Evolutionary conservation across 2,329 filamentous ascomycete species (phyloP).

Genomic region (Aspergillus niger): DNA sequence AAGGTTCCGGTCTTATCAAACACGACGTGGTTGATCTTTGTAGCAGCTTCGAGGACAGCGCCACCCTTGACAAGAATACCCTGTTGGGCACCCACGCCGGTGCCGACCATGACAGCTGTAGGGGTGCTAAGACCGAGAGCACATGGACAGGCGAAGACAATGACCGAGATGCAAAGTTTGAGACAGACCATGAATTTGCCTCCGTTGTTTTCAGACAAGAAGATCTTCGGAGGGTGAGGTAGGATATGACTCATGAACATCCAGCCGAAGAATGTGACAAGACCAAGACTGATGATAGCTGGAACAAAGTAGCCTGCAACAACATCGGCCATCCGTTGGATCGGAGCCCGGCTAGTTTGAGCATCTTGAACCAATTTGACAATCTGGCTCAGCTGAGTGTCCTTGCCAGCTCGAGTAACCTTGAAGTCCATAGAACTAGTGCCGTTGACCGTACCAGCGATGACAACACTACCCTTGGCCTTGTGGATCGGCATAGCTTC

Average conservation of each 20-base stretch:
- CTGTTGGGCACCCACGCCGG: slow-evolving; percentile 91
- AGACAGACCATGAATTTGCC: slow-evolving; percentile 95
- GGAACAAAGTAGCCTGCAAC: slow-evolving; percentile 95
- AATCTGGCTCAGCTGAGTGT: slow-evolving; percentile 96
- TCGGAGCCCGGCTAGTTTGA: slow-evolving; percentile 90
- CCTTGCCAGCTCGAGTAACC: slow-evolving; percentile 86
- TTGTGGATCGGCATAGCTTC: slow-evolving; percentile 96
- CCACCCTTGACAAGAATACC: slow-evolving; percentile 98
- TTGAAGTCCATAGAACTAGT: slow-evolving; percentile 88
- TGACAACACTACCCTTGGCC: slow-evolving; percentile 73
- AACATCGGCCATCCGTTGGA: slow-evolving; percentile 86
- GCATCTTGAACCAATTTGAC: slow-evolving; percentile 98
- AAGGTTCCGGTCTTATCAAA: slow-evolving; percentile 96
- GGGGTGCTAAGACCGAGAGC: slow-evolving; percentile 94
- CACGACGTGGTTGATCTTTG: slow-evolving; percentile 84
- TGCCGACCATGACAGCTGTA: slow-evolving; percentile 98
- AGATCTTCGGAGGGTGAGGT: slow-evolving; percentile 82
- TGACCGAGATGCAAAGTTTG: slow-evolving; percentile 96
- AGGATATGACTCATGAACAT: slow-evolving; percentile 92
- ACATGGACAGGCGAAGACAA: slow-evolving; percentile 96
- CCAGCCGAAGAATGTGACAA: slow-evolving; percentile 86
- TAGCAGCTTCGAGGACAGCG: slow-evolving; percentile 85
- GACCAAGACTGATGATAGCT: slow-evolving; percentile 78
- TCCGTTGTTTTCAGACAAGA: slow-evolving; percentile 75
- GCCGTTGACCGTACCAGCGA: slow-evolving; percentile 94